Conservation (phyloP, 495 filamentous ascomycete species). For the Clohesyomyces aquaticus region DNA sequence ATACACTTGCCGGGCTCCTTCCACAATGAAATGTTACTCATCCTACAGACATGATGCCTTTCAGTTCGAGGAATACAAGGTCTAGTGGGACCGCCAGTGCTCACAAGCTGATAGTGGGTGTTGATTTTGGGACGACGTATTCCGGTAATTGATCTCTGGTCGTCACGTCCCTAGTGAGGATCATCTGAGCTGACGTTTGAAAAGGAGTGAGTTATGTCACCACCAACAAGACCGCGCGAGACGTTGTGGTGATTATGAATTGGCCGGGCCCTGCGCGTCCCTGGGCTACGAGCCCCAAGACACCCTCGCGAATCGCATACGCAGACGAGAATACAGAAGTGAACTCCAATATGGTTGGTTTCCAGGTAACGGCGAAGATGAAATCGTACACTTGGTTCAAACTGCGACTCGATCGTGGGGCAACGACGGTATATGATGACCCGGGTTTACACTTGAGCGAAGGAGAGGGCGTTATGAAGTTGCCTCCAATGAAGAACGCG, state of each 20-base stretch:
- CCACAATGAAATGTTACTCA: not conserved
- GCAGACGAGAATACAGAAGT: slow-evolving; percentile 11
- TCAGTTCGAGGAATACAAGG: not conserved
- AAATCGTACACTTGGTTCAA: slow-evolving; percentile 23
- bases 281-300: not conserved
- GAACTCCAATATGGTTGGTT: not conserved
- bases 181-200: not conserved
- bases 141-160: slow-evolving; percentile 3
- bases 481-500: slow-evolving; percentile 17
- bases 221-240: slow-evolving; percentile 2
- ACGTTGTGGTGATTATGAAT: slow-evolving; percentile 13
- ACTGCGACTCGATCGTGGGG: slow-evolving; percentile 20
- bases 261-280: slow-evolving; percentile 7
- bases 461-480: slow-evolving; percentile 17
- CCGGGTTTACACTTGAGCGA: slow-evolving; percentile 15
- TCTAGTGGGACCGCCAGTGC: not conserved
- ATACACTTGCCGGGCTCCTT: no score
- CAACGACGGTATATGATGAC: slow-evolving; percentile 20
- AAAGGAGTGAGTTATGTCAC: slow-evolving; percentile 13
- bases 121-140: slow-evolving; percentile 24
- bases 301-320: slow-evolving; percentile 20
- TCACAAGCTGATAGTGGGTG: slow-evolving; percentile 16
- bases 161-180: not conserved
- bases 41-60: not conserved
- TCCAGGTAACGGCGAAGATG: slow-evolving; percentile 17